Base-by-base conservation (phyloP, 768 basidiomycete genomes). In the Trametes cubensis region DNA sequence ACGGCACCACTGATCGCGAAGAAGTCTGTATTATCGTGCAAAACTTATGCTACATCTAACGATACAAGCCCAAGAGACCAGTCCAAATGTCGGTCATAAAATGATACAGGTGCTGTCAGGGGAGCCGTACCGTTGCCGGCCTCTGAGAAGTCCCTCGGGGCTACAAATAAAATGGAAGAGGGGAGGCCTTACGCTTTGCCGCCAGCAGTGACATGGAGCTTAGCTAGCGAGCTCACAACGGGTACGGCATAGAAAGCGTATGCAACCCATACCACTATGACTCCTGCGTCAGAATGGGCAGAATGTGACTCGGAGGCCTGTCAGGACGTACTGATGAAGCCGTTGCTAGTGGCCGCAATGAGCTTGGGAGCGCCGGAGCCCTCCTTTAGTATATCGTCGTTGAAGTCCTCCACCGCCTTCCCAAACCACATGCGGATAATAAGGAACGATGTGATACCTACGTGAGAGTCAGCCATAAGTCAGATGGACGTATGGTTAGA, bases 341-440 rank as follows among this genome's bases (percentile, higher is more conserved):
- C 89, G 66, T 89, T 91, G 63, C 87, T 82, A n/a, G 78, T 77
- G 13, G 76, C 71, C 28, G 91, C 90, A 46, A 85, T 75, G 46
- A 92, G 77, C 38, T 83, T 75, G 2, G 88, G 87, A 5, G 81
- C 86, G 58, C 80, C 74, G 3, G 70, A 61, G 21, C 85, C 87
- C 62, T 81, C 80, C 10, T 80, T 71, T 25, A 76, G 63, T 54
- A 92, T 85, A 54, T 78, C 83, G 46, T 76, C 69, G 71, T 93
- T 93, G 75, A 93, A 92, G 69, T 91, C 90, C 55, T 86, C 82
- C 0, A 87, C 84, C 2, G 89, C 85, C 73, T 92, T 90, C 20
- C 86, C 89, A 63, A 90, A 90, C 84, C 87, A 90, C 83, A 93
- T 89, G 62, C 88, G 84, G 55, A 89, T 75, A 61, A 92, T 80